Conservation (phyloP, 768 basidiomycete species). For the Kwoniella dendrophila region DNA sequence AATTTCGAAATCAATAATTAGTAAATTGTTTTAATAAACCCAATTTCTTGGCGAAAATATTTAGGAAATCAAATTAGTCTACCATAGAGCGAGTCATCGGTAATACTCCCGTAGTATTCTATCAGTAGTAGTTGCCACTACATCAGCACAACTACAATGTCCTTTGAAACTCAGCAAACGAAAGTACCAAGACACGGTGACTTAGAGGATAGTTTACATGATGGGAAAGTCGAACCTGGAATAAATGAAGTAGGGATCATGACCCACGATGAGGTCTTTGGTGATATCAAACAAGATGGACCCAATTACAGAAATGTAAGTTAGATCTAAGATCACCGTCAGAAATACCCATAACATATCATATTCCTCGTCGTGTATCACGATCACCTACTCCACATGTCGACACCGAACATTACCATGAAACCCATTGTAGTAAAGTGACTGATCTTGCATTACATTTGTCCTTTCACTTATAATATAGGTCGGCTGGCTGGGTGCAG, state of each 20-base stretch:
- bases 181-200: slow-evolving; percentile 1
- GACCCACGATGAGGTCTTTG: slow-evolving; percentile 36
- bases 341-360: too few species aligned
- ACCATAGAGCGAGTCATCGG: too few species aligned
- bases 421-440: not conserved
- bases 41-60: too few species aligned
- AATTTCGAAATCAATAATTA: too few species aligned
- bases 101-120: too few species aligned
- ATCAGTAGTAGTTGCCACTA: too few species aligned
- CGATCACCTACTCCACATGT: not conserved
- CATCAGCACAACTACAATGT: too few species aligned
- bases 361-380: too few species aligned
- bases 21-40: too few species aligned
- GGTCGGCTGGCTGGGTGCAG: slow-evolving; percentile 7
- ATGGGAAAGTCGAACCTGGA: not conserved
- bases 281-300: slow-evolving; percentile 29
- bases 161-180: too few species aligned
- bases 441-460: not conserved
- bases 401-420: not conserved
- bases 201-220: too few species aligned
- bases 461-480: not conserved
- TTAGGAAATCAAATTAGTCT: too few species aligned
- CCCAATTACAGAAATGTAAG: slow-evolving; percentile 34
- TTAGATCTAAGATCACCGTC: slow-evolving; percentile 9
- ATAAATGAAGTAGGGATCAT: slow-evolving; percentile 1